A percentile compares a stretch with the other conserved stretches of the same genome.
Conservation (phyloP, 441 rosid genomes). For the Adansonia grandidieri region DNA sequence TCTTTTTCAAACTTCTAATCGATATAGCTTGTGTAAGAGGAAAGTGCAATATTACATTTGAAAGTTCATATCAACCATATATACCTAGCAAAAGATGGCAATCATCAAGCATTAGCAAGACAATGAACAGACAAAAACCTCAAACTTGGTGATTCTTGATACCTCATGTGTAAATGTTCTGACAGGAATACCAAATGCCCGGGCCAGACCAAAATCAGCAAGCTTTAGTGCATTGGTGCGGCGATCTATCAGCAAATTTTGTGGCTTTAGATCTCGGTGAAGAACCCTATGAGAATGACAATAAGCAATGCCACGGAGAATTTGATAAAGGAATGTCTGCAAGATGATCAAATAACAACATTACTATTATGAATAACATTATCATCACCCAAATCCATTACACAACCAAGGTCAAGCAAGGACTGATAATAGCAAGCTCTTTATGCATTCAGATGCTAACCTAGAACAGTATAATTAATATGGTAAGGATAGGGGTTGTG, state of each 20-base stretch:
- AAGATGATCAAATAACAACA: conserved; percentile 27
- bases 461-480: not conserved
- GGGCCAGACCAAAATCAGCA: conserved; percentile 98
- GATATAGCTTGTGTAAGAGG: not conserved
- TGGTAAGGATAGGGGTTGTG: not conserved
- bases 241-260: conserved; percentile 90
- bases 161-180: conserved; percentile 99
- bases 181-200: conserved; percentile 96
- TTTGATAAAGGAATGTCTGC: conserved; percentile 94
- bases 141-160: conserved; percentile 24
- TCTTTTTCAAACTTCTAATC: not conserved
- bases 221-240: conserved; percentile 87
- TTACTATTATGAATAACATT: not conserved
- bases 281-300: conserved; percentile 99
- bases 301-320: conserved; percentile 94
- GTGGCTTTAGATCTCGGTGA: conserved; percentile 96
- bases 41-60: not conserved
- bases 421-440: conserved; percentile 19
- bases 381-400: not conserved
- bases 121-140: conserved; percentile 20
- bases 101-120: conserved; percentile 18
- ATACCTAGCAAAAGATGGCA: conserved; percentile 12
- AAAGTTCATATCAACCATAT: not conserved
- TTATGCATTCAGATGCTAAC: not conserved
- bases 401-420: conserved; percentile 13